A percentile compares a stretch with the other conserved stretches of the same genome.
phyloP scores from a whole-genome alignment of 2,329 filamentous ascomycete species.

The Corniculantispora saksenae region DNA sequence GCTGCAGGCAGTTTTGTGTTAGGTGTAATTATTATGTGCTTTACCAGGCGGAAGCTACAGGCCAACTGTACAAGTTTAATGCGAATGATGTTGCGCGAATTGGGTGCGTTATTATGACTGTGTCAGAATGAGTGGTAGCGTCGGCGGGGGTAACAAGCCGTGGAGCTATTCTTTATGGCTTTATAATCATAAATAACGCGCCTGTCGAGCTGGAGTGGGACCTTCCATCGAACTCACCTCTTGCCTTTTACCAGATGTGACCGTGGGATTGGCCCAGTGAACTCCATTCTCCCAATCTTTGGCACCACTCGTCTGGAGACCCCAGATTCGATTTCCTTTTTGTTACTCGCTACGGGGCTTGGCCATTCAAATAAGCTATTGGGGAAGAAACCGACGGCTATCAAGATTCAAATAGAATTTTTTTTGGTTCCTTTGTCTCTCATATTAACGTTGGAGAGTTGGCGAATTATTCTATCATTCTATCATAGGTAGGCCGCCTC shows the following conservation, averaged over 20 bases:
- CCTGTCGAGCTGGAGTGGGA: constrained; percentile 60
- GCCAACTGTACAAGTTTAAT: no score
- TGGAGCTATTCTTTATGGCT: not conserved
- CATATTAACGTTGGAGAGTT: no score
- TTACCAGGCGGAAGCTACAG: no score
- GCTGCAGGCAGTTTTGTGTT: not conserved
- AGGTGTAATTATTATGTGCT: not conserved
- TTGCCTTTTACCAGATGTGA: constrained; percentile 82
- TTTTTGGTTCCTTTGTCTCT: not conserved
- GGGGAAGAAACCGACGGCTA: not conserved
- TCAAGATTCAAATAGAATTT: not conserved
- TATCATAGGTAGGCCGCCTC: no score
- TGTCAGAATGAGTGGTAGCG: not conserved
- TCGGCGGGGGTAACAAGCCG: not conserved
- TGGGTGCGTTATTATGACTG: no score
- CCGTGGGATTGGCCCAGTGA: constrained; percentile 60
- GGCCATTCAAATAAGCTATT: not conserved
- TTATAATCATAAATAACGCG: constrained; percentile 12
- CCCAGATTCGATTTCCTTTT: constrained; percentile 45
- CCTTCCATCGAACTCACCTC: constrained; percentile 73
- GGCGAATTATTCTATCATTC: no score
- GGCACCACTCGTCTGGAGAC: constrained; percentile 43
- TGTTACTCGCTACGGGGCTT: not conserved
- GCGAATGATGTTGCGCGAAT: no score
- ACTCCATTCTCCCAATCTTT: constrained; percentile 57